A percentile compares a stretch with the other conserved stretches of the same genome.
Conservation (phyloP, 352 stramenopile genomes). For the Pythium rishiriense region DNA sequence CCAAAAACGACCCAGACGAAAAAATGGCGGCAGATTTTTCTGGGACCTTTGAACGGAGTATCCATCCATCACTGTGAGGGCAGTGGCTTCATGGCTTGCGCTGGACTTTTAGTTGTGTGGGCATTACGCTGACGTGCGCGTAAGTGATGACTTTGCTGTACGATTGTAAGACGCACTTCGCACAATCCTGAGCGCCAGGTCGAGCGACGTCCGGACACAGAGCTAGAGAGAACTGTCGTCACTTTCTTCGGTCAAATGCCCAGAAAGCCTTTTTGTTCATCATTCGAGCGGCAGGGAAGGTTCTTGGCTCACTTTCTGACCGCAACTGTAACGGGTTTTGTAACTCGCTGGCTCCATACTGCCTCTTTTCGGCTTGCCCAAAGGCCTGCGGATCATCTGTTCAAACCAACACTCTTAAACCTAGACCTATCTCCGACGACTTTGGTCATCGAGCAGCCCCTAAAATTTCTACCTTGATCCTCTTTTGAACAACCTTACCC, state of each 20-base stretch:
- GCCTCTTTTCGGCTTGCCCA: background rate
- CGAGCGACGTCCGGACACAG: background rate
- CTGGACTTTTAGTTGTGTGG: background rate
- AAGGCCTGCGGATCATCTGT: background rate
- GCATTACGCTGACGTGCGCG: background rate
- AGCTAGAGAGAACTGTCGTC: slow-evolving; percentile 5
- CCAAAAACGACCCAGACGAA: background rate
- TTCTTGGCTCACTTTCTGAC: slow-evolving; percentile 5
- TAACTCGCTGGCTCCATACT: background rate
- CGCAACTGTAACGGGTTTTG: background rate
- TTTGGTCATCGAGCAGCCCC: slow-evolving; percentile 3
- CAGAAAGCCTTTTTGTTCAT: slow-evolving; percentile 9
- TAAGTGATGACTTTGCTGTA: no score
- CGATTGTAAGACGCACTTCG: no score
- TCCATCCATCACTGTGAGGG: background rate
- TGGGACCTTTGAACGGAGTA: background rate
- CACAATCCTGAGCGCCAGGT: no score
- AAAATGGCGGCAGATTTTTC: background rate
- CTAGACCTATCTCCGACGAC: slow-evolving; percentile 1
- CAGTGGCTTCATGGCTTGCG: background rate
- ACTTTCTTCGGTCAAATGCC: background rate
- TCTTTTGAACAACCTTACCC: background rate
- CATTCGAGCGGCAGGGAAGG: background rate
- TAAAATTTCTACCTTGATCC: slow-evolving; percentile 9
- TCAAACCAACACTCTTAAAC: background rate